These are phyloP conservation scores for Lavandula angustifolia DNA, from an alignment of 257 asterid species.

Conservation along the genomic window DNA sequence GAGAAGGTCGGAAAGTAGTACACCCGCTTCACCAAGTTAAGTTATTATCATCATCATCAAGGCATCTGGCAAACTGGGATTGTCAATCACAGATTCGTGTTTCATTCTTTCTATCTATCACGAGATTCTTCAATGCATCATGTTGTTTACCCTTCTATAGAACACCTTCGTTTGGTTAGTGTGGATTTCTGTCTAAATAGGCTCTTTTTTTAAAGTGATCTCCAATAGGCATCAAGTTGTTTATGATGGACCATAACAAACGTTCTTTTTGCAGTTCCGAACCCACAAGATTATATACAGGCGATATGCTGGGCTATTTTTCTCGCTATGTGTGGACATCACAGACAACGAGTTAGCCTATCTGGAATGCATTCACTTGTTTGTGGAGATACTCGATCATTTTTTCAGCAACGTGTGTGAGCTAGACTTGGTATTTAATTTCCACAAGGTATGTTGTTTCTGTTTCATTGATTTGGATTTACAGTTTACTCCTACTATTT, in stretches of 20 bases:
- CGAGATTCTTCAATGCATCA: too few species aligned
- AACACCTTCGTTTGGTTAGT: background rate
- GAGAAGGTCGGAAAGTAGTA: too few species aligned
- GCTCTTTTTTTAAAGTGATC: background rate
- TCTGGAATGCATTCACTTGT: conserved; percentile 88
- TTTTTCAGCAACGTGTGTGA: conserved; percentile 98
- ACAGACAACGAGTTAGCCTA: conserved; percentile 88
- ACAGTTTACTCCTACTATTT: background rate
- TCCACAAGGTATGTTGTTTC: conserved; percentile 77
- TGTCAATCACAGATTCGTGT: background rate
- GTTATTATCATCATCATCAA: background rate
- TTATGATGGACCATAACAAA: conserved; percentile 12
- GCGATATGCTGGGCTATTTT: conserved; percentile 94
- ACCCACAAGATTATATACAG: conserved; percentile 95
- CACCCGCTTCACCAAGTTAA: too few species aligned
- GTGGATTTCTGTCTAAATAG: background rate
- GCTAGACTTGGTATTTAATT: conserved; percentile 91
- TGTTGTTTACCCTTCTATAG: background rate
- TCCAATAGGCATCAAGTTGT: background rate
- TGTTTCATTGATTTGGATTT: conserved; percentile 4
- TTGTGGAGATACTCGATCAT: conserved; percentile 96
- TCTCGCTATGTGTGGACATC: conserved; percentile 93
- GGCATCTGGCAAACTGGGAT: background rate
- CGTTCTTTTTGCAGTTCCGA: conserved; percentile 65
- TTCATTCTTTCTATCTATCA: too few species aligned